These are phyloP conservation scores for Phyllosticta ampelicida DNA, from an alignment of 2,329 filamentous ascomycete species.

Conservation along the genomic window DNA sequence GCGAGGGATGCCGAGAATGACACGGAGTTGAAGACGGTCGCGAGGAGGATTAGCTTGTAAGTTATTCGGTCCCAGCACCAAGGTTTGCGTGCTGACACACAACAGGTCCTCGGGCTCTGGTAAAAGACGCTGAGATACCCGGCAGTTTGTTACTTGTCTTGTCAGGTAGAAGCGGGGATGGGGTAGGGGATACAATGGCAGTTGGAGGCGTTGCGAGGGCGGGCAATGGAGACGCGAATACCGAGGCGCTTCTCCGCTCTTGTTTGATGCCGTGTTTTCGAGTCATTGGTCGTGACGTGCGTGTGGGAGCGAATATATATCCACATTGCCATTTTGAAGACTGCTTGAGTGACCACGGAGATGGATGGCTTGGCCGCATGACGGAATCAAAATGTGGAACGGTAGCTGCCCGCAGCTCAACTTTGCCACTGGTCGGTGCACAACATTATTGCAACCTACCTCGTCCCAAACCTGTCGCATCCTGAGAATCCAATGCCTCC, in stretches of 20 bases:
- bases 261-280: neutral
- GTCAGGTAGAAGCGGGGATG: conserved; percentile 2
- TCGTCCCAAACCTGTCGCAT: conserved; percentile 1
- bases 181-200: conserved; percentile 7
- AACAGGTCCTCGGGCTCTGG: conserved; percentile 32
- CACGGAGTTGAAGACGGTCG: conserved; percentile 72
- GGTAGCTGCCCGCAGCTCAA: neutral
- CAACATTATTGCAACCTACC: conserved; percentile 5
- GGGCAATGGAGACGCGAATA: neutral
- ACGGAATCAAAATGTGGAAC: conserved; percentile 11
- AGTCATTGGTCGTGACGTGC: neutral
- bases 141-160: conserved; percentile 5
- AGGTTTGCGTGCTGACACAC: neutral
- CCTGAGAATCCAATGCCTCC: conserved; percentile 27
- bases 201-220: neutral
- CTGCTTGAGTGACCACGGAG: neutral
- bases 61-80: conserved; percentile 23
- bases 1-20: conserved; percentile 87
- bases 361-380: conserved; percentile 9
- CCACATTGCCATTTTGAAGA: neutral
- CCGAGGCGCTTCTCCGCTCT: conserved; percentile 1
- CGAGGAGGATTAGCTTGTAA: conserved; percentile 93
- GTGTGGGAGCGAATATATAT: neutral
- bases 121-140: conserved; percentile 20
- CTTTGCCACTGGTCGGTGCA: conserved; percentile 2